Percentiles rank a stretch among this genome's conserved stretches.
Evolutionary conservation across 768 basidiomycete genomes (phyloP).

Genomic region (Boletus speciosus): DNA sequence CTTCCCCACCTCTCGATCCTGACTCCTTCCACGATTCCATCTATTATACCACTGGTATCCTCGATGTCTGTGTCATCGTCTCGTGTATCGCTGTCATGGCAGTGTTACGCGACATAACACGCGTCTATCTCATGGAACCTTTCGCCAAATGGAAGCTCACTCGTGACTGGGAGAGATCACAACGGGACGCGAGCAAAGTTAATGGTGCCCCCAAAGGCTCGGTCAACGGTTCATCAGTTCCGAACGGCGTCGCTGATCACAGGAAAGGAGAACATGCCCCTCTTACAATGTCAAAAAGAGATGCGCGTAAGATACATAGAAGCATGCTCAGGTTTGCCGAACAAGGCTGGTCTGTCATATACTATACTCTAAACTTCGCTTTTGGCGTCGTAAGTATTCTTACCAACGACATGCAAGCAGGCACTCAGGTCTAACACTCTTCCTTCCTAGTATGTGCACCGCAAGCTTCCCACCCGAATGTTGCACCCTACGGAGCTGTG

Average conservation of each 20-base stretch:
- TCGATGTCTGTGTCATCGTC: conserved; percentile 77
- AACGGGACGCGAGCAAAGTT: conserved; percentile 14
- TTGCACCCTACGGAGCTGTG: conserved; percentile 68
- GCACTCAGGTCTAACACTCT: conserved; percentile 4
- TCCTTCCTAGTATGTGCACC: conserved; percentile 69
- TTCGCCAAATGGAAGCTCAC: conserved; percentile 76
- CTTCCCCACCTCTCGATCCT: conserved; percentile 47
- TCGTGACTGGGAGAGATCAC: conserved; percentile 41
- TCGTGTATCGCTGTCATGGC: conserved; percentile 86
- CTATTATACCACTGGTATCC: conserved; percentile 70
- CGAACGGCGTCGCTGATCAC: conserved; percentile 32
- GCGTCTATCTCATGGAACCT: conserved; percentile 74
- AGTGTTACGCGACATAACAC: conserved; percentile 72
- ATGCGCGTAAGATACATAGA: conserved; percentile 60
- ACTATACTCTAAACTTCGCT: conserved; percentile 71
- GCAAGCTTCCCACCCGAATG: conserved; percentile 61
- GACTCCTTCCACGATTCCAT: conserved; percentile 71
- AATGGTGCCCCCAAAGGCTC: conserved; percentile 26
- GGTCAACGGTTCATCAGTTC: conserved; percentile 18
- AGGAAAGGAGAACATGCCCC: conserved; percentile 22
- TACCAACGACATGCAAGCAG: conserved; percentile 6
- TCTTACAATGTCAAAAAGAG: conserved; percentile 35
- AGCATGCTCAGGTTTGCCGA: conserved; percentile 88
- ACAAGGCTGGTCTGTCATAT: conserved; percentile 88
- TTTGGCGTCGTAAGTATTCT: conserved; percentile 75